These are phyloP conservation scores for Sporobolomyces phaffii DNA, from an alignment of 768 basidiomycete genomes.

Conservation along the genomic window DNA sequence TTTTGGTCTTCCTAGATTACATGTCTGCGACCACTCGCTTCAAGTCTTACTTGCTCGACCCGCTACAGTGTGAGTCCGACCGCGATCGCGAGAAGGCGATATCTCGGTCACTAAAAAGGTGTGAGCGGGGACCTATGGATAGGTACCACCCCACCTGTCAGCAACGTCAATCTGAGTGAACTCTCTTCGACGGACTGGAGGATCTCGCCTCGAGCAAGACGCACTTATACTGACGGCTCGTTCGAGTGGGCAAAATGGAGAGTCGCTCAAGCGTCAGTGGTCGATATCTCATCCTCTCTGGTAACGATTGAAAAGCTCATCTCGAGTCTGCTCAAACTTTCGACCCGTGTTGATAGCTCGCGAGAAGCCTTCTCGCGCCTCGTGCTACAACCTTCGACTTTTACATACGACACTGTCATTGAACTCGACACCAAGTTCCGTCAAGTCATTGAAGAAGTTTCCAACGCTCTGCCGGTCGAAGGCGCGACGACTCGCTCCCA, in stretches of 20 bases:
- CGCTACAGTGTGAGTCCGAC: constrained; percentile 8
- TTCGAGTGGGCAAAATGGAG: constrained; percentile 24
- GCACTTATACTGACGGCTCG: constrained; percentile 10
- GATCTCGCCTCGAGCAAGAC: not conserved
- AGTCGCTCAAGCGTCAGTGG: constrained; percentile 4
- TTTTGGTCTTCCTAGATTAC: constrained; percentile 24
- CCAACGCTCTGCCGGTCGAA: not conserved
- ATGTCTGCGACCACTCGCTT: constrained; percentile 20
- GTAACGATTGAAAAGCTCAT: not conserved
- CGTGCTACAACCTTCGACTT: not conserved
- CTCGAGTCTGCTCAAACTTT: not conserved
- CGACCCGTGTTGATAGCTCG: constrained; percentile 1
- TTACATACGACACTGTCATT: constrained; percentile 23
- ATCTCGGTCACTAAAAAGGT: not conserved
- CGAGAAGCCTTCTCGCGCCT: constrained; percentile 15
- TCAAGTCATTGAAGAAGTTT: not conserved
- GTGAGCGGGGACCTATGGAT: no score
- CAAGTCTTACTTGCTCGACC: constrained; percentile 24
- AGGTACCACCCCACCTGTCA: constrained; percentile 13
- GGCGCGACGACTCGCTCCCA: not conserved
- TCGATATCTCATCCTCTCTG: no score
- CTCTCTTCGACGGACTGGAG: constrained; percentile 21
- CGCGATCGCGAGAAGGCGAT: no score
- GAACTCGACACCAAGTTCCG: constrained; percentile 30
- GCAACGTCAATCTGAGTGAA: constrained; percentile 23